Evolutionary conservation across 176 grass and related monocot genomes (phyloP), one percentile per base, ranked within the genome.

Genomic region (Eleusine indica): DNA sequence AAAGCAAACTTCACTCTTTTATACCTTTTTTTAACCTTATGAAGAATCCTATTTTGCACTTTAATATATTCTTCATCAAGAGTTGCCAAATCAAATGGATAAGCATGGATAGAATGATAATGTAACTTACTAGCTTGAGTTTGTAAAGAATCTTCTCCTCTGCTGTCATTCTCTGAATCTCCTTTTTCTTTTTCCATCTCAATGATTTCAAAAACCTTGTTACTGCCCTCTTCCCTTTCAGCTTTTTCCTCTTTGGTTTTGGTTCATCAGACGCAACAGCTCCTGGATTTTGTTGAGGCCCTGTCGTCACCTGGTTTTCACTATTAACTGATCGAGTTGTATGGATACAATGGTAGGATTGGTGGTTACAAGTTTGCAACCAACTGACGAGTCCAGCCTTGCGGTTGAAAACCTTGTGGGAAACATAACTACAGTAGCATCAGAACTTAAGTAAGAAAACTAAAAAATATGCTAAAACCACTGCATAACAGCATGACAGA

Each of bases 101-200:
- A 77, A 21, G 49, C 22, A 81, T 38, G 21, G 4, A 81, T 25
- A 18, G 9, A 75, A 75, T 25, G 7, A 18, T 19, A 66, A 70
- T 46, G 83, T 2, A 76, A 58, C 65, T 75, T 91, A 98, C 96
- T 69, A 88, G 90, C 83, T 87, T 95, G 51, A 98, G 80, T 91
- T 95, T 95, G 73, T 91, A 88, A 73, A 98, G 80, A 85, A 98
- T 95, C 73, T 98, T 95, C 85, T 98, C 96, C 85, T 98, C 96
- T 0, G 87, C 82, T 17, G 96, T 98, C 96, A 98, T 98, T 81
- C 87, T 91, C 86, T 95, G 79, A 84, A 93, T 91, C 42, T 95
- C 96, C 80, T 35, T 98, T 86, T 98, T 91, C 85, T 95, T 98
- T 77, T 98, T 93, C 91, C 91, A 95, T 84, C 96, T 88, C 57